Evolutionary conservation across 2,329 filamentous ascomycete genomes (phyloP).

Genomic region (Rhynchosporium graminicola): DNA sequence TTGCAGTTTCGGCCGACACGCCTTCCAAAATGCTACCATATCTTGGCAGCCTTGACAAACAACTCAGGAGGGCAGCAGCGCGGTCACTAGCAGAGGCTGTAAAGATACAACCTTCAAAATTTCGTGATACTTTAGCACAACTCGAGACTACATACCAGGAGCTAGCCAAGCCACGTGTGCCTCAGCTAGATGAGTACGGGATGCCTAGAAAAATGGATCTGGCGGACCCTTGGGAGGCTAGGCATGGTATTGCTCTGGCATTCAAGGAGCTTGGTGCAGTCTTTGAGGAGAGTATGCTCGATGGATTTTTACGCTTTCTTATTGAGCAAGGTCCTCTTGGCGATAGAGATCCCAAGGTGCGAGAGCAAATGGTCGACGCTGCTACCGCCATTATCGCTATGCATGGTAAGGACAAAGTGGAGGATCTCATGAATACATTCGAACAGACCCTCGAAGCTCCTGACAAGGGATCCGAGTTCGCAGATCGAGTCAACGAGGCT

Average conservation of each 20-base stretch:
- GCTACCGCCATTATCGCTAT: slow-evolving; percentile 78
- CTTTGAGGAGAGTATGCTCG: slow-evolving; percentile 69
- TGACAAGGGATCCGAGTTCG: slow-evolving; percentile 76
- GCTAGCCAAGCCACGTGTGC: slow-evolving; percentile 78
- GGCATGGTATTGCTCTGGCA: slow-evolving; percentile 84
- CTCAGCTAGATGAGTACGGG: slow-evolving; percentile 87
- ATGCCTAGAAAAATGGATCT: slow-evolving; percentile 90
- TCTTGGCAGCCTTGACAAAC: slow-evolving; percentile 74
- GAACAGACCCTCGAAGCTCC: slow-evolving; percentile 84
- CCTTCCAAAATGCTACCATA: slow-evolving; percentile 73
- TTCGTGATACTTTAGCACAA: slow-evolving; percentile 61
- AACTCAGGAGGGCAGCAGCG: slow-evolving; percentile 81
- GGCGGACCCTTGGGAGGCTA: slow-evolving; percentile 85
- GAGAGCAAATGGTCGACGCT: slow-evolving; percentile 89
- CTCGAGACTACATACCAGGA: slow-evolving; percentile 74
- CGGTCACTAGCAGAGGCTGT: slow-evolving; percentile 78
- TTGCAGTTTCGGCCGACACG: slow-evolving; percentile 66
- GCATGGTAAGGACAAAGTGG: slow-evolving; percentile 80
- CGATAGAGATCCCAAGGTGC: slow-evolving; percentile 74
- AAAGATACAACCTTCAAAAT: slow-evolving; percentile 57
- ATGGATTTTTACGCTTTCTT: slow-evolving; percentile 79
- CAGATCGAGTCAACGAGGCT: slow-evolving; percentile 92
- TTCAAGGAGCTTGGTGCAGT: slow-evolving; percentile 78
- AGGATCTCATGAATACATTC: slow-evolving; percentile 89
- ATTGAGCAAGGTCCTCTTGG: slow-evolving; percentile 86